Conservation (phyloP, 768 basidiomycete species). For the Lentinula detonsa region DNA sequence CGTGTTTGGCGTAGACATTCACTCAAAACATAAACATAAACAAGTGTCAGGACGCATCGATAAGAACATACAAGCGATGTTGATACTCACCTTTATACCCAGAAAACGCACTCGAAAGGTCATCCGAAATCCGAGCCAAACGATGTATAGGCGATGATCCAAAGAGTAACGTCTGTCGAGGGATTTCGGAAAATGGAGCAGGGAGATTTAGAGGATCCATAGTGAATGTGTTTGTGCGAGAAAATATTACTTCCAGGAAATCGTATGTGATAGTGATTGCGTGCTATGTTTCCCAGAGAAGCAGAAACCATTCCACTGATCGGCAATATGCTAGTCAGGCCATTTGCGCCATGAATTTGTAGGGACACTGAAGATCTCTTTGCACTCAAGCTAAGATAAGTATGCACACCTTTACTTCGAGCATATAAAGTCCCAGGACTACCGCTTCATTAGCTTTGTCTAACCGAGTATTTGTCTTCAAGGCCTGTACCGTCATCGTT, state of each 20-base stretch:
- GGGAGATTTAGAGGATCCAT: constrained; percentile 11
- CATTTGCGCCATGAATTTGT: no score
- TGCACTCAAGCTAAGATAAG: no score
- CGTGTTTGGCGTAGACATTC: constrained; percentile 17
- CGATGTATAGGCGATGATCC: constrained; percentile 16
- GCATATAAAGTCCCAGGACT: no score
- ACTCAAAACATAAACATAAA: neutral
- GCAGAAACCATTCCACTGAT: no score
- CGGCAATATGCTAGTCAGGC: no score
- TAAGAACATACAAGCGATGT: neutral
- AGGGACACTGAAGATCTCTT: no score
- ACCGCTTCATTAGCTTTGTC: no score
- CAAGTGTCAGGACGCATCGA: no score
- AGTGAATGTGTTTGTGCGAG: neutral
- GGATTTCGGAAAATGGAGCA: constrained; percentile 13
- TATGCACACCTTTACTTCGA: no score
- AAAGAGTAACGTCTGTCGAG: constrained; percentile 15
- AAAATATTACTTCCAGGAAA: neutral
- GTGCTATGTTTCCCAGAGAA: no score
- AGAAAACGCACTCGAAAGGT: constrained; percentile 9
- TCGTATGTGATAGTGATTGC: no score
- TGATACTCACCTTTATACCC: neutral
- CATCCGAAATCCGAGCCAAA: constrained; percentile 15
- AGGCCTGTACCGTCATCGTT: no score
- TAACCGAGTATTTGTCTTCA: neutral